Evolutionary conservation across 2,329 filamentous ascomycete species (phyloP).

Genomic region (Malbranchea cinnamomea): DNA sequence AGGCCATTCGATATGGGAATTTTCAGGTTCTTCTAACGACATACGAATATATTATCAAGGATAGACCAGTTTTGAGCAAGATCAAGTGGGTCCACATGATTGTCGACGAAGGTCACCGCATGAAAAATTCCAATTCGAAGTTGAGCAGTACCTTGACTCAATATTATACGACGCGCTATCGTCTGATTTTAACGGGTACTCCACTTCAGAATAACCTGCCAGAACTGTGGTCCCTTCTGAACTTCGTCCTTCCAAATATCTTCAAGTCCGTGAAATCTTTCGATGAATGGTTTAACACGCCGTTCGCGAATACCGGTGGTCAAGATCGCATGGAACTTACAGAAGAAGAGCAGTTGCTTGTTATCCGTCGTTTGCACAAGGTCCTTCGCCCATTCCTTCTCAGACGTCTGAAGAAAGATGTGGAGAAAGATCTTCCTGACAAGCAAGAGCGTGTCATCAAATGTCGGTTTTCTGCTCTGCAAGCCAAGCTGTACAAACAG

Average conservation of each 20-base stretch:
- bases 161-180: conserved; percentile 90
- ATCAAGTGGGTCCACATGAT: conserved; percentile 99
- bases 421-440: conserved; percentile 96
- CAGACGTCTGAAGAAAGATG: conserved; percentile 97
- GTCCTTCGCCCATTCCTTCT: conserved; percentile 93
- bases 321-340: conserved; percentile 98
- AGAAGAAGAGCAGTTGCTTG: conserved; percentile 98
- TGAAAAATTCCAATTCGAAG: conserved; percentile 98
- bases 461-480: conserved; percentile 91
- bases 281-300: conserved; percentile 99
- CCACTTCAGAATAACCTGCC: conserved; percentile 93
- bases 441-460: conserved; percentile 99
- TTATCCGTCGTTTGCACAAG: conserved; percentile 96
- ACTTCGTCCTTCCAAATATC: conserved; percentile 94
- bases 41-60: conserved; percentile 99
- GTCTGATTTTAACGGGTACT: conserved; percentile 92
- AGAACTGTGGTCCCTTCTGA: conserved; percentile 94
- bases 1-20: conserved; percentile 82
- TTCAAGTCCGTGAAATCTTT: conserved; percentile 99
- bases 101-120: conserved; percentile 96
- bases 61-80: conserved; percentile 85
- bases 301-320: conserved; percentile 92
- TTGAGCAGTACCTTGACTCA: conserved; percentile 85
- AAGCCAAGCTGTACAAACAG: conserved; percentile 90
- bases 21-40: conserved; percentile 97